Evolutionary conservation across 2,329 filamentous ascomycete genomes (phyloP).

Genomic region (Knufia fluminis): DNA sequence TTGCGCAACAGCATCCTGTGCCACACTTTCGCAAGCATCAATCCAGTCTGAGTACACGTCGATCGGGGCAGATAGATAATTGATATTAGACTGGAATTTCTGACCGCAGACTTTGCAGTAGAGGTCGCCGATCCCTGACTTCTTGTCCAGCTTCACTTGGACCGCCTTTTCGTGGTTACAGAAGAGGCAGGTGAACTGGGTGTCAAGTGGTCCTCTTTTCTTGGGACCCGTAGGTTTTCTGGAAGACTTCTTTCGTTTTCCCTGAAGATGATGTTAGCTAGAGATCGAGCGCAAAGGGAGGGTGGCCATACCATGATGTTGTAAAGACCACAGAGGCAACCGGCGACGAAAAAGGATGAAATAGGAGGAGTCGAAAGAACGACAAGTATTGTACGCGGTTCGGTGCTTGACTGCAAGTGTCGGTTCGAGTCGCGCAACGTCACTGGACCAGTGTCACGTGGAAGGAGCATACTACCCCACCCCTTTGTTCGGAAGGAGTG

Average conservation of each 20-base stretch:
- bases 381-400: no score
- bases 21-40: conserved; percentile 74
- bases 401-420: neutral
- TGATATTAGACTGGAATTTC: conserved; percentile 83
- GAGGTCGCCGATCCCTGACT: conserved; percentile 72
- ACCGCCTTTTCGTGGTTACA: conserved; percentile 97
- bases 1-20: conserved; percentile 46
- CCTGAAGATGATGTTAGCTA: conserved; percentile 50
- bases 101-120: conserved; percentile 91
- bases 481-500: neutral
- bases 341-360: neutral
- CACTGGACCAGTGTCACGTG: neutral
- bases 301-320: neutral
- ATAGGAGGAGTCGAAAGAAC: neutral
- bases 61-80: conserved; percentile 73
- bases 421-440: neutral
- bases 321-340: no score
- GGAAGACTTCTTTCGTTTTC: conserved; percentile 84
- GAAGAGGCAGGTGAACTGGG: conserved; percentile 92
- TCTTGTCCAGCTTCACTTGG: conserved; percentile 86
- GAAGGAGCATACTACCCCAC: neutral
- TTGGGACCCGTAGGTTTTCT: conserved; percentile 64
- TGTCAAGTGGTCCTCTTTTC: conserved; percentile 51
- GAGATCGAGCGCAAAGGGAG: no score
- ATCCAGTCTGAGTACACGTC: conserved; percentile 99